Evolutionary conservation across 2,329 filamentous ascomycete genomes (phyloP).

Genomic region (Scedosporium aurantiacum): DNA sequence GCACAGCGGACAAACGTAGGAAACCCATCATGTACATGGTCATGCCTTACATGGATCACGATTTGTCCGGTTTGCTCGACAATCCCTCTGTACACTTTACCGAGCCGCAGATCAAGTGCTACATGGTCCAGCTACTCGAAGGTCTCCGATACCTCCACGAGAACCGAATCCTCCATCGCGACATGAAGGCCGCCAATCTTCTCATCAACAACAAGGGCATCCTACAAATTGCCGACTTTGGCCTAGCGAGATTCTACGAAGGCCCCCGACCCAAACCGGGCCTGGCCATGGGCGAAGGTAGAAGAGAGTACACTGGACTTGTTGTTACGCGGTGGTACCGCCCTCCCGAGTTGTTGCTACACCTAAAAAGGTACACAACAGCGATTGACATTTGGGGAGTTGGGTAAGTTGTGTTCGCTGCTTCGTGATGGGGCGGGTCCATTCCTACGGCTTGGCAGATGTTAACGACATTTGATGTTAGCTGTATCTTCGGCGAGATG

Average conservation of each 20-base stretch:
- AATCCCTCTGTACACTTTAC: slow-evolving; percentile 84
- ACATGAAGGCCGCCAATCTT: slow-evolving; percentile 98
- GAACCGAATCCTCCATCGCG: slow-evolving; percentile 80
- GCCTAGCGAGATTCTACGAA: slow-evolving; percentile 85
- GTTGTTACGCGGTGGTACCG: slow-evolving; percentile 97
- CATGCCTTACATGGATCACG: slow-evolving; percentile 97
- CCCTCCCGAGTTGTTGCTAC: slow-evolving; percentile 82
- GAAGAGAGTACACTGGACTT: slow-evolving; percentile 86
- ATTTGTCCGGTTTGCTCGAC: slow-evolving; percentile 91
- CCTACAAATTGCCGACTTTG: slow-evolving; percentile 95
- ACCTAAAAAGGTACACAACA: slow-evolving; percentile 85
- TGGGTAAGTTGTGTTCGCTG: slow-evolving; percentile 46
- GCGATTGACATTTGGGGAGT: slow-evolving; percentile 98
- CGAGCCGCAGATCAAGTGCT: slow-evolving; percentile 92
- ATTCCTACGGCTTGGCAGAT: not conserved
- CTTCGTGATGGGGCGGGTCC: not conserved
- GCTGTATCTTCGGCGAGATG: slow-evolving; percentile 99
- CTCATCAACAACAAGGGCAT: slow-evolving; percentile 91
- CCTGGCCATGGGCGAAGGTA: slow-evolving; percentile 70
- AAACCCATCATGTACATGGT: slow-evolving; percentile 95
- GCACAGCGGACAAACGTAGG: slow-evolving; percentile 62
- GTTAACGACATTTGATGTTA: slow-evolving; percentile 19
- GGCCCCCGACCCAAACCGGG: slow-evolving; percentile 68
- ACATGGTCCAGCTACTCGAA: slow-evolving; percentile 85
- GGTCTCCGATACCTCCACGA: slow-evolving; percentile 86